A percentile compares a stretch with the other conserved stretches of the same genome.
These are phyloP conservation scores for Drechslera avenae DNA, from an alignment of 2,329 filamentous ascomycete species.

Conservation along the genomic window DNA sequence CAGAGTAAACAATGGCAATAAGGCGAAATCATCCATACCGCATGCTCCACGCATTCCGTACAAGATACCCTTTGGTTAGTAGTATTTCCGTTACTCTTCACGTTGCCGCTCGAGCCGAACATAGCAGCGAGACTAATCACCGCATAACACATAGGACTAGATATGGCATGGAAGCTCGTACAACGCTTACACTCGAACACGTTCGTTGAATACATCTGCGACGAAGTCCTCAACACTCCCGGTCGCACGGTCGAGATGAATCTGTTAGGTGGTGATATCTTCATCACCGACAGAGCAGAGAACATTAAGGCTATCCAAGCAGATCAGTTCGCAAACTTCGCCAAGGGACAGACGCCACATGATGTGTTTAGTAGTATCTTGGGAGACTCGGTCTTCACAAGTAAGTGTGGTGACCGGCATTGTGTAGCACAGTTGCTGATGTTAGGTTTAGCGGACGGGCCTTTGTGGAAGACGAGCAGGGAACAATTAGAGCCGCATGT, in stretches of 20 bases:
- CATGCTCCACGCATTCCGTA: slow-evolving; percentile 8
- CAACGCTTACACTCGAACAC: slow-evolving; percentile 7
- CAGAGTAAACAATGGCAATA: neutral
- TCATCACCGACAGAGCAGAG: slow-evolving; percentile 13
- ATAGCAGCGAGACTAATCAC: slow-evolving; percentile 2
- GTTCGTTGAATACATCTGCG: slow-evolving; percentile 11
- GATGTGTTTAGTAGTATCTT: slow-evolving; percentile 14
- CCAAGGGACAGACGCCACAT: slow-evolving; percentile 10
- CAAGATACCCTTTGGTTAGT: slow-evolving; percentile 5
- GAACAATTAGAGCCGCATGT: slow-evolving; percentile 9
- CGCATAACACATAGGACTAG: slow-evolving; percentile 1
- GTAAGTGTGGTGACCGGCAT: neutral
- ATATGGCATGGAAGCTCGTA: slow-evolving; percentile 13
- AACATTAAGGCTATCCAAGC: slow-evolving; percentile 16
- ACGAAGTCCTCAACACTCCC: slow-evolving; percentile 7
- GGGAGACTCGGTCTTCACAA: slow-evolving; percentile 11
- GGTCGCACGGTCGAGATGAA: slow-evolving; percentile 14
- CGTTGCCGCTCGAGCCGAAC: neutral
- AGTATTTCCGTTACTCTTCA: too few relatives aligned
- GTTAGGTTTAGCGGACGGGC: neutral
- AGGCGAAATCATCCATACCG: neutral
- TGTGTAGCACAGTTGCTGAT: neutral
- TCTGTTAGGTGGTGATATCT: slow-evolving; percentile 8
- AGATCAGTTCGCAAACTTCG: slow-evolving; percentile 9
- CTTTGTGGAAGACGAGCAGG: slow-evolving; percentile 9